A percentile compares a stretch with the other conserved stretches of the same genome.
Evolutionary conservation across 495 filamentous ascomycete species (phyloP).

Genomic region (Astrothelium subdiscretum): DNA sequence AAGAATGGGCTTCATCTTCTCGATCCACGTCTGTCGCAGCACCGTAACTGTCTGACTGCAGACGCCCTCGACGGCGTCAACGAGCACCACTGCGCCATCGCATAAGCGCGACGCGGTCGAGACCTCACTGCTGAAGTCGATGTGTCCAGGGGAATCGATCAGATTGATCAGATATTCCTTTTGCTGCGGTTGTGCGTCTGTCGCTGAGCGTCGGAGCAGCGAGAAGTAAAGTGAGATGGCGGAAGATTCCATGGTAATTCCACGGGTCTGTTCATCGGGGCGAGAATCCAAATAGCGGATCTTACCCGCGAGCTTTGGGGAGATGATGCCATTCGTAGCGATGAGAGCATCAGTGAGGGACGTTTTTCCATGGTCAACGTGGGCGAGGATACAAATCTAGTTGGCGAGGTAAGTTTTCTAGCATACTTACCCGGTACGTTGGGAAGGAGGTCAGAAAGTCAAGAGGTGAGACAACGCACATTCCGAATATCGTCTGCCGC

Average conservation of each 20-base stretch:
- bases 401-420: constrained; percentile 28
- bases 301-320: constrained; percentile 91
- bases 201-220: constrained; percentile 58
- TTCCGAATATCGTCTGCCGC: constrained; percentile 80
- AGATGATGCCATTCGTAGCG: constrained; percentile 99
- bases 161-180: constrained; percentile 94
- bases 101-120: constrained; percentile 90
- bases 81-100: constrained; percentile 86
- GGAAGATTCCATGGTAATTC: constrained; percentile 99
- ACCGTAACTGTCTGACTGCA: constrained; percentile 98
- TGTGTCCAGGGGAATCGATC: constrained; percentile 96
- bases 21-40: constrained; percentile 86
- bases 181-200: constrained; percentile 54
- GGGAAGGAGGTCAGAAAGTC: not conserved
- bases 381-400: constrained; percentile 94
- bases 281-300: constrained; percentile 95
- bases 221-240: constrained; percentile 96
- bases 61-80: constrained; percentile 97
- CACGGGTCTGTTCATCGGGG: constrained; percentile 90
- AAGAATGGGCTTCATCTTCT: constrained; percentile 86
- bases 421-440: no score
- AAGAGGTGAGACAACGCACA: constrained; percentile 37
- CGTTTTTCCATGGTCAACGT: constrained; percentile 98
- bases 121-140: constrained; percentile 97
- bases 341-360: constrained; percentile 93